These are phyloP conservation scores for Bruguiera gymnorhiza DNA, from an alignment of 345 rosid species.

Conservation along the genomic window DNA sequence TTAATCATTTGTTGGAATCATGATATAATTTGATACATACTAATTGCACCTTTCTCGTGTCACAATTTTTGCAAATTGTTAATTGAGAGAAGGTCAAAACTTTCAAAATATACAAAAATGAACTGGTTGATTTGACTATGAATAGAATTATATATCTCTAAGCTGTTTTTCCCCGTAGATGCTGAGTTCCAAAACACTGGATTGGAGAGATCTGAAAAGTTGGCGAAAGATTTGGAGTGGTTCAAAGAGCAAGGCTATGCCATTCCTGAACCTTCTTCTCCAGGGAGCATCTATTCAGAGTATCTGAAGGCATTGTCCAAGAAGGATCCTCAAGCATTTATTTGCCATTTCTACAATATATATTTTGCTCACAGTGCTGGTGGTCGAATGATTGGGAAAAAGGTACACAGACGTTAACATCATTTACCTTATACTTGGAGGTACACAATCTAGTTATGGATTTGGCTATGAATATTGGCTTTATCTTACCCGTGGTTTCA, in stretches of 20 bases:
- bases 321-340: constrained; percentile 89
- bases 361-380: constrained; percentile 94
- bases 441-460: background rate
- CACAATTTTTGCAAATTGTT: background rate
- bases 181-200: constrained; percentile 83
- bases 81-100: too few species aligned
- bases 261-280: constrained; percentile 80
- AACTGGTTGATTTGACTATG: too few species aligned
- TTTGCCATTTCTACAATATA: constrained; percentile 90
- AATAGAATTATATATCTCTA: too few species aligned
- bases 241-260: constrained; percentile 79
- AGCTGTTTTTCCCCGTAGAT: constrained; percentile 49
- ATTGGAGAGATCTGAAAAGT: constrained; percentile 65
- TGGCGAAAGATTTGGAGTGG: constrained; percentile 84
- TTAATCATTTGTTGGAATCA: too few species aligned
- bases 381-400: constrained; percentile 93
- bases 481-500: background rate
- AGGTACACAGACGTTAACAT: constrained; percentile 41
- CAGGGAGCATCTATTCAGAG: constrained; percentile 62
- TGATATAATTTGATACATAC: too few species aligned
- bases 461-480: background rate
- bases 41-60: background rate
- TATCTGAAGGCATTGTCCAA: constrained; percentile 61
- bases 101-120: too few species aligned
- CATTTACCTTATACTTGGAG: background rate